Conservation (phyloP, 2,329 filamentous ascomycete species). For the Xylaria sp. region DNA sequence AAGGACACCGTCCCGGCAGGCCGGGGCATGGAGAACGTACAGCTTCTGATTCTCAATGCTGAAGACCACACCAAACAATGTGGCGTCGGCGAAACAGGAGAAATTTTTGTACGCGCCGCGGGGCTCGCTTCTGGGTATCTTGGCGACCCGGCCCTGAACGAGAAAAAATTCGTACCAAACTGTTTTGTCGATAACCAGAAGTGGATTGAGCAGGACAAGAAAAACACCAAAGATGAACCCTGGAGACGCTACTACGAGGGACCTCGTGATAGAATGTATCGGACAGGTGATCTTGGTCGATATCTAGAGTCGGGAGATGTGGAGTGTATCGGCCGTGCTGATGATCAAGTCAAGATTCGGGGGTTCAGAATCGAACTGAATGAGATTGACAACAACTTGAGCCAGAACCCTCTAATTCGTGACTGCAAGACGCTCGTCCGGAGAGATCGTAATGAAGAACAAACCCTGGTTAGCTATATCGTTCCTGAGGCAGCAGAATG, state of each 20-base stretch:
- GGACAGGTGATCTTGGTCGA: slow-evolving; percentile 83
- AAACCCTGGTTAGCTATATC: slow-evolving; percentile 86
- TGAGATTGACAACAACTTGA: slow-evolving; percentile 89
- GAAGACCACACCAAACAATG: slow-evolving; percentile 75
- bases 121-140: slow-evolving; percentile 66
- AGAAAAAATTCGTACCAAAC: slow-evolving; percentile 84
- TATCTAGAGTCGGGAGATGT: neutral
- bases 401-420: slow-evolving; percentile 76
- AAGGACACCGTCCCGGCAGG: slow-evolving; percentile 83
- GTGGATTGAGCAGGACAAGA: slow-evolving; percentile 73
- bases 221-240: slow-evolving; percentile 64
- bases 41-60: slow-evolving; percentile 84
- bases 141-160: slow-evolving; percentile 57
- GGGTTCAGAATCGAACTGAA: slow-evolving; percentile 95
- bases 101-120: slow-evolving; percentile 83
- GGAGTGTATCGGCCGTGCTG: slow-evolving; percentile 70
- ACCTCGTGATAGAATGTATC: slow-evolving; percentile 85
- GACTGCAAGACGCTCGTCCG: slow-evolving; percentile 89
- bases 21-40: slow-evolving; percentile 87
- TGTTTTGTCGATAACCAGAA: slow-evolving; percentile 83
- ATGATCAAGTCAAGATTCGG: slow-evolving; percentile 94
- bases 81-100: slow-evolving; percentile 81
- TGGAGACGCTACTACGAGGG: slow-evolving; percentile 85
- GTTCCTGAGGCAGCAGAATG: slow-evolving; percentile 74
- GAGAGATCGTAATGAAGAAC: slow-evolving; percentile 86